A percentile compares a stretch with the other conserved stretches of the same genome.
These are phyloP conservation scores for Liquidambar formosana DNA, from an alignment of 164 flowering plant species.

Conservation along the genomic window DNA sequence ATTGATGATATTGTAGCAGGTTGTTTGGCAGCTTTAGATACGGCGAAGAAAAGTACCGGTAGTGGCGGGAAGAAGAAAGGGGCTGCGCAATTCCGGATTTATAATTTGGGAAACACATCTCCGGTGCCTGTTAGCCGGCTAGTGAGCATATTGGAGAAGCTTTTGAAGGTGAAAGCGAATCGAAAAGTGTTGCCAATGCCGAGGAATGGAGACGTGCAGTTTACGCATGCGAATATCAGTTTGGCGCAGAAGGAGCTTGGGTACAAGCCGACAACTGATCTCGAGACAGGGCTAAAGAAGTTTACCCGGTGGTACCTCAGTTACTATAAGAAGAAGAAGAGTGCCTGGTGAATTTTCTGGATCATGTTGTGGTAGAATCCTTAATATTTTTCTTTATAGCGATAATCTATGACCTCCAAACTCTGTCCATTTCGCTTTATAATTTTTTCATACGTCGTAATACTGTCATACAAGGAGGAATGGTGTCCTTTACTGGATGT, in stretches of 20 bases:
- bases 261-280: constrained; percentile 45
- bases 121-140: constrained; percentile 49
- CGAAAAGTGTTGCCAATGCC: constrained; percentile 47
- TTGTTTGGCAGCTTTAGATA: constrained; percentile 50
- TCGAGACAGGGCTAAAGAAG: constrained; percentile 52
- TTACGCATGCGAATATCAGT: constrained; percentile 57
- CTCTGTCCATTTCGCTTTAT: constrained; percentile 10
- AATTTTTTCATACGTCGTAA: constrained; percentile 2
- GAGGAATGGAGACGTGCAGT: constrained; percentile 54
- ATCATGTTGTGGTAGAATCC: not conserved
- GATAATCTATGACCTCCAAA: not conserved
- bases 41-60: constrained; percentile 57
- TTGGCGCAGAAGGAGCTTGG: constrained; percentile 51
- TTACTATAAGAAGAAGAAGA: constrained; percentile 40
- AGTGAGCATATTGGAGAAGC: constrained; percentile 51
- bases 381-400: not conserved
- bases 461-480: constrained; percentile 33
- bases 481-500: constrained; percentile 17
- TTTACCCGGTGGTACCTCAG: constrained; percentile 49
- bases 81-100: constrained; percentile 43
- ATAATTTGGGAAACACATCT: constrained; percentile 55
- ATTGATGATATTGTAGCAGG: constrained; percentile 62
- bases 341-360: constrained; percentile 26
- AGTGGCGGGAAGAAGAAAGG: constrained; percentile 54
- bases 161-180: constrained; percentile 47